Percentiles rank a stretch among this genome's conserved stretches.
These are phyloP conservation scores for Didymella keratinophila DNA, from an alignment of 2,329 filamentous ascomycete species.

Conservation along the genomic window DNA sequence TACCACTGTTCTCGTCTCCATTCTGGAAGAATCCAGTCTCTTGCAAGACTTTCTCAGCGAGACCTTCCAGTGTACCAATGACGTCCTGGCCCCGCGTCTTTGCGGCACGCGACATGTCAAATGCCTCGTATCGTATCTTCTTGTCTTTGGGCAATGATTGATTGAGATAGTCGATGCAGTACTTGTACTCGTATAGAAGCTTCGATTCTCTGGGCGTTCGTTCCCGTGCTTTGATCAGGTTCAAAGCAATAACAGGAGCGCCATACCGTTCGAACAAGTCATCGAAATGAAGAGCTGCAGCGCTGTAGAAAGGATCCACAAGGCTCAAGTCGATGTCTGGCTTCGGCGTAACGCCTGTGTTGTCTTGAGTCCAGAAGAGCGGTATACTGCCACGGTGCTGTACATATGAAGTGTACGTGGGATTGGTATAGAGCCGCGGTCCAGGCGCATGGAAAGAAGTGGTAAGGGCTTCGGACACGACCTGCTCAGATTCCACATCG, in stretches of 20 bases:
- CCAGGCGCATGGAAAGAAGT: constrained; percentile 96
- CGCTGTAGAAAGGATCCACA: constrained; percentile 94
- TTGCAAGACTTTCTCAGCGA: constrained; percentile 84
- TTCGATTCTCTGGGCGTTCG: constrained; percentile 91
- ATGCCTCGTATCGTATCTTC: constrained; percentile 92
- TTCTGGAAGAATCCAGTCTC: constrained; percentile 96
- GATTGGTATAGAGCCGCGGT: constrained; percentile 82
- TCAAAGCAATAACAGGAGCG: constrained; percentile 87
- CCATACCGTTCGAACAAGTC: constrained; percentile 94
- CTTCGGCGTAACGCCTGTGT: constrained; percentile 92
- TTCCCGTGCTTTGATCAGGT: constrained; percentile 86
- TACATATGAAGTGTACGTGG: constrained; percentile 93
- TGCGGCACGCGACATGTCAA: constrained; percentile 96
- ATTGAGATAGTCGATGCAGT: constrained; percentile 89
- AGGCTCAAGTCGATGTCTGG: constrained; percentile 95
- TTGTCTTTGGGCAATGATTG: constrained; percentile 86
- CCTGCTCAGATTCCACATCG: constrained; percentile 98
- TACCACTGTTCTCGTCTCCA: constrained; percentile 72
- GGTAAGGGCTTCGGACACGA: constrained; percentile 91
- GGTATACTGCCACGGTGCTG: constrained; percentile 97
- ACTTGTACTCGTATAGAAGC: constrained; percentile 83
- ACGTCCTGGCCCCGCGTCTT: constrained; percentile 93
- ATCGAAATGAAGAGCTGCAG: constrained; percentile 93
- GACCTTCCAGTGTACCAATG: constrained; percentile 87
- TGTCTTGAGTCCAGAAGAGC: constrained; percentile 96